Evolutionary conservation across 2,329 filamentous ascomycete genomes (phyloP).

Genomic region (Aspergillus unguis): DNA sequence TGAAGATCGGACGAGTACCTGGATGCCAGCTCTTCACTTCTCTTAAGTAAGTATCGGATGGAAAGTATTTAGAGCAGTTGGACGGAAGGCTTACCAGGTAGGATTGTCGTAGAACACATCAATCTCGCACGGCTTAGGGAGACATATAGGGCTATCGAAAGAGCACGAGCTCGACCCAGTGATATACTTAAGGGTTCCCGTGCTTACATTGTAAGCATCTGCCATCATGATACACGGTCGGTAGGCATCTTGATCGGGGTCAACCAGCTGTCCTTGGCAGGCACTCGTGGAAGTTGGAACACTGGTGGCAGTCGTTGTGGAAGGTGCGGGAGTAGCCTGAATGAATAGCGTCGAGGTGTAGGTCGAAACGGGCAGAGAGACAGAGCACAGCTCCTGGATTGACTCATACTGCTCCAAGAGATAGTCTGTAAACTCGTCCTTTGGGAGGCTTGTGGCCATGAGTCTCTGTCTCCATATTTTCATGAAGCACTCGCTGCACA

Average conservation of each 20-base stretch:
- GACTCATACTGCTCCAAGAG: constrained; percentile 1
- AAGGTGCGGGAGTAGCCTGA: background rate
- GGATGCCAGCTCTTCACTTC: background rate
- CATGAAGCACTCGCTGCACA: constrained; percentile 6
- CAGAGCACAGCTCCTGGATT: constrained; percentile 1
- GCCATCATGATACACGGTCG: background rate
- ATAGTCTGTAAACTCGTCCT: background rate
- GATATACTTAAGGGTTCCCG: background rate
- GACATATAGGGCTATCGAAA: background rate
- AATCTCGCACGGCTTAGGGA: constrained; percentile 3
- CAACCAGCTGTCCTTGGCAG: background rate
- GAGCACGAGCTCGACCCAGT: background rate
- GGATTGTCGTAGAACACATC: background rate
- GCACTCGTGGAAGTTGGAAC: background rate
- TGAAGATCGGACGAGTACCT: too few relatives aligned
- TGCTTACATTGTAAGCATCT: constrained; percentile 3
- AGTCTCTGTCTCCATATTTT: constrained; percentile 1
- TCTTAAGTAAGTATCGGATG: background rate
- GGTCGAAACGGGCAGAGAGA: background rate
- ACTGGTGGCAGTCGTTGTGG: too few relatives aligned
- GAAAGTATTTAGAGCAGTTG: background rate
- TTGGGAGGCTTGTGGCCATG: background rate
- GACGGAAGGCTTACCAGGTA: background rate
- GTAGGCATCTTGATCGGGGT: background rate
- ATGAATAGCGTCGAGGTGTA: background rate